Evolutionary conservation across 495 filamentous ascomycete genomes (phyloP).

Genomic region (Penicillium robsamsonii): DNA sequence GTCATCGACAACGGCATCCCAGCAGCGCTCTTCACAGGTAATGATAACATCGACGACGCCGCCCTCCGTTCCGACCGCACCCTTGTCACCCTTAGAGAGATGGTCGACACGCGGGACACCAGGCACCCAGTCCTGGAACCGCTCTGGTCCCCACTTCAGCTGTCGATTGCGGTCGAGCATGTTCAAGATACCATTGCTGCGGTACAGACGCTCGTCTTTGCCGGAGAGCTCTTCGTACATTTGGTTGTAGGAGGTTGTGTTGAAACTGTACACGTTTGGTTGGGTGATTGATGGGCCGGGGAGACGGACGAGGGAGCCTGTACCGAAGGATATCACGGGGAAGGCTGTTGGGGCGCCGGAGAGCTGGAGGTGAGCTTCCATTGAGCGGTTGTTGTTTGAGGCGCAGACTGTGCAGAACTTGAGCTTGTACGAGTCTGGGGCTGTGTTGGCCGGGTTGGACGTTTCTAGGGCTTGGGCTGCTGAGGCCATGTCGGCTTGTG

Average conservation of each 20-base stretch:
- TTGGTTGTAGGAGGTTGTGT: conserved; percentile 81
- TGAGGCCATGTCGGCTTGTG: conserved; percentile 24
- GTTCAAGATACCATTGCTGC: conserved; percentile 85
- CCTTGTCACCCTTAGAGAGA: conserved; percentile 59
- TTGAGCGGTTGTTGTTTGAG: conserved; percentile 95
- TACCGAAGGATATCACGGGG: conserved; percentile 97
- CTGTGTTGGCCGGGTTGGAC: conserved; percentile 27
- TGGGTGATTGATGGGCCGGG: conserved; percentile 88
- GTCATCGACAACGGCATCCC: conserved; percentile 97
- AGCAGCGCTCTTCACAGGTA: conserved; percentile 97
- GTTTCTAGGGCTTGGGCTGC: conserved; percentile 36
- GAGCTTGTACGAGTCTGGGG: conserved; percentile 70
- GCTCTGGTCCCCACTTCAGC: conserved; percentile 92
- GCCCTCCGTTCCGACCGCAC: conserved; percentile 76
- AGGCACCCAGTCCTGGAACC: conserved; percentile 97
- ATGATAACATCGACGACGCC: conserved; percentile 94
- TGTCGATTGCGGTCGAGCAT: conserved; percentile 92
- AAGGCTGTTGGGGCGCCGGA: conserved; percentile 68
- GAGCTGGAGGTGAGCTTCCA: conserved; percentile 95
- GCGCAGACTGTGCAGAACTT: conserved; percentile 99
- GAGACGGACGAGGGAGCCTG: conserved; percentile 89
- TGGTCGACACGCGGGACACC: conserved; percentile 73
- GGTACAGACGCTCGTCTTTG: conserved; percentile 88
- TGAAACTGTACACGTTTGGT: conserved; percentile 97
- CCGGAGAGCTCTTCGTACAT: conserved; percentile 86